These are phyloP conservation scores for Quercus phellos DNA, from an alignment of 331 rosid species.

Conservation along the genomic window DNA sequence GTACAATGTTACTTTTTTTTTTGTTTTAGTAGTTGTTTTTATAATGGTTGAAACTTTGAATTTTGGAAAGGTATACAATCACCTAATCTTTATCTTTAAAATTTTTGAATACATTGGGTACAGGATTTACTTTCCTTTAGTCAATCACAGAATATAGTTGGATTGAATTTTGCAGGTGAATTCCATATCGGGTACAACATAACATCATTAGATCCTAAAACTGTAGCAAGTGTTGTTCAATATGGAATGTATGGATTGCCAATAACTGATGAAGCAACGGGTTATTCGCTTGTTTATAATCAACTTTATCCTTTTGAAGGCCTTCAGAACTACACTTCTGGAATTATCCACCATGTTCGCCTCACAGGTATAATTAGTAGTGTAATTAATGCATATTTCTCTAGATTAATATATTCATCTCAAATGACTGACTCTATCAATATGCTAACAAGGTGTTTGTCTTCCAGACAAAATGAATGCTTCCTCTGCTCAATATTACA, in stretches of 20 bases:
- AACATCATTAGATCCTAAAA: conserved; percentile 54
- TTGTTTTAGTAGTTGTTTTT: background rate
- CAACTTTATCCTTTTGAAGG: conserved; percentile 88
- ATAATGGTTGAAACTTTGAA: background rate
- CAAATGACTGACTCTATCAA: background rate
- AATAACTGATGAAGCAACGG: conserved; percentile 35
- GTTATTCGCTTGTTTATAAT: conserved; percentile 68
- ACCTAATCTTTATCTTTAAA: background rate
- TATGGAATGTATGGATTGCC: conserved; percentile 48
- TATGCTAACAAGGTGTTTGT: background rate
- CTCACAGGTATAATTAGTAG: conserved; percentile 47
- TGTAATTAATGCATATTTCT: background rate
- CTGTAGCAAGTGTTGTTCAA: conserved; percentile 59
- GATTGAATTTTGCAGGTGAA: conserved; percentile 52
- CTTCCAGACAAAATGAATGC: background rate
- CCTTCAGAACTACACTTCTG: conserved; percentile 89
- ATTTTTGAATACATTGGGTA: background rate
- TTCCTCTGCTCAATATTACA: background rate
- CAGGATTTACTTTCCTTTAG: background rate
- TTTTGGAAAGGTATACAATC: background rate
- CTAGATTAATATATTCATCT: conserved; percentile 6
- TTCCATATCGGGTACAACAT: conserved; percentile 73
- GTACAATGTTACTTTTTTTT: background rate
- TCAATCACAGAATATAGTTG: background rate
- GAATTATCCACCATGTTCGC: conserved; percentile 94